These are phyloP conservation scores for Monilinia laxa DNA, from an alignment of 2,329 filamentous ascomycete species.

Conservation along the genomic window DNA sequence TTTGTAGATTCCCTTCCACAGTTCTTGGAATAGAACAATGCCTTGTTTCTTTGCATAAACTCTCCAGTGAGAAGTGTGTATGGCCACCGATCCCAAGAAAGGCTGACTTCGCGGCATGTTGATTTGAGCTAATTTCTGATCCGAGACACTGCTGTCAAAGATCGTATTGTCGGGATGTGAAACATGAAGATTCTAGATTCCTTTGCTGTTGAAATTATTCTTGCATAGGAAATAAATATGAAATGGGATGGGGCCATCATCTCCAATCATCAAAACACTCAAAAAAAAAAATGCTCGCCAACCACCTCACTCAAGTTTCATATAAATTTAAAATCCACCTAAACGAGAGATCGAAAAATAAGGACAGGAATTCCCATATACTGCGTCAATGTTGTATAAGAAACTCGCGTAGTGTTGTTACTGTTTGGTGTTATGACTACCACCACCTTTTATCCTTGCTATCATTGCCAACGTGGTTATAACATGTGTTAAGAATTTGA, in stretches of 20 bases:
- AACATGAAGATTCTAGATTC: neutral
- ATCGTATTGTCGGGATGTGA: neutral
- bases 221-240: neutral
- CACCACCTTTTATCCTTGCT: neutral
- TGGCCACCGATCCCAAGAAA: neutral
- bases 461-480: neutral
- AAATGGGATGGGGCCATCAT: neutral
- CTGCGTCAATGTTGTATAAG: neutral
- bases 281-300: too few relatives aligned
- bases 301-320: neutral
- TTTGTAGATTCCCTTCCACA: neutral
- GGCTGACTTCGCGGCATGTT: constrained; percentile 1
- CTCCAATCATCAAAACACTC: constrained; percentile 1
- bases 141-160: neutral
- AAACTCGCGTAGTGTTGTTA: neutral
- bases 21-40: neutral
- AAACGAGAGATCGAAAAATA: neutral
- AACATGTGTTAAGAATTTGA: neutral
- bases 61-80: neutral
- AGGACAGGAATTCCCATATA: too few relatives aligned
- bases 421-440: too few relatives aligned
- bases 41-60: neutral
- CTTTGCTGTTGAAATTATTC: neutral
- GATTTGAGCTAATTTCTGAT: neutral
- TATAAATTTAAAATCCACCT: neutral